A percentile compares a stretch with the other conserved stretches of the same genome.
Conservation (phyloP, 345 rosid species). For the Melaleuca quinquenervia region DNA sequence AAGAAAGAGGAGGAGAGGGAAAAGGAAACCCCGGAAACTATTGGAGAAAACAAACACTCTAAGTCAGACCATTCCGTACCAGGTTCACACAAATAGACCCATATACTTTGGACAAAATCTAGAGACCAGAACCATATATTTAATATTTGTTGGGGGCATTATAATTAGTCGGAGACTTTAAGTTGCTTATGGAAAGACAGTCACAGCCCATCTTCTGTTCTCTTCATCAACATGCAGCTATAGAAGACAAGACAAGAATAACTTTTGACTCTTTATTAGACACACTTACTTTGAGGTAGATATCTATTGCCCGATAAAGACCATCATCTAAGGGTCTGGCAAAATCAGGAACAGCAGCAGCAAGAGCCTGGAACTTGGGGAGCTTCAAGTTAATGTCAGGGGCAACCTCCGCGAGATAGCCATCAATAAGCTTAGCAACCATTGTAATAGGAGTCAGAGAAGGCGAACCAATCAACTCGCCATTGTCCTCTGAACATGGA, state of each 20-base stretch:
- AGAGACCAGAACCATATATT: neutral
- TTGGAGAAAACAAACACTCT: neutral
- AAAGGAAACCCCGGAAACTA: neutral
- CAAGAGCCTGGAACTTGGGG: slow-evolving; percentile 84
- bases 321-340: slow-evolving; percentile 92
- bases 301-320: slow-evolving; percentile 88
- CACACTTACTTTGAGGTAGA: slow-evolving; percentile 72
- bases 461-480: slow-evolving; percentile 73
- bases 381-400: slow-evolving; percentile 90
- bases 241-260: neutral
- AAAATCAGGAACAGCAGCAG: slow-evolving; percentile 81
- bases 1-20: neutral
- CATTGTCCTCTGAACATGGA: slow-evolving; percentile 67
- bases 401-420: slow-evolving; percentile 93
- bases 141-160: neutral
- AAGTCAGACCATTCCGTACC: neutral
- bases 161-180: neutral
- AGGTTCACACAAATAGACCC: too few species aligned
- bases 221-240: neutral
- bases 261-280: neutral
- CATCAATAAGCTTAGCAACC: slow-evolving; percentile 93
- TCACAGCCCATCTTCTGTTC: neutral
- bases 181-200: neutral
- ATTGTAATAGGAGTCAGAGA: slow-evolving; percentile 67
- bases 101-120: too few species aligned